Base-by-base conservation (phyloP, 2,329 filamentous ascomycete genomes). In the Hysterium pulicare region DNA sequence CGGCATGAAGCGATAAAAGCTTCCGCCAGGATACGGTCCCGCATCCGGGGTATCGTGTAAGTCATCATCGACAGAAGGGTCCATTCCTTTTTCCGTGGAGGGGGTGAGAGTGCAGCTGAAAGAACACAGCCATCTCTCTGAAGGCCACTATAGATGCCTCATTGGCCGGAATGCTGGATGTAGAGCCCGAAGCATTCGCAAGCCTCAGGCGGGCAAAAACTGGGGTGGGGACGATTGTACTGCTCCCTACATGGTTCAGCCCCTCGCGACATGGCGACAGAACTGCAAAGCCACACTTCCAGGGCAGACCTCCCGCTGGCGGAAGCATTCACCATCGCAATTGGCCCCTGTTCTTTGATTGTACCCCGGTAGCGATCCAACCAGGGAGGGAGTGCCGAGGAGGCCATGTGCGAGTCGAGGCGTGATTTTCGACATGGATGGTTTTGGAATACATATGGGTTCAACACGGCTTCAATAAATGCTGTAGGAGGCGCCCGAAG, bases 401-500 rank as follows among this genome's bases (percentile, higher is more conserved):
- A 40, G 50, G 55, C 51, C 53, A 11, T 20, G 24, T 37, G 60
- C 53, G n/a, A 58, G 46, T 50, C 40, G 42, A 46, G 38, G 49
- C 45, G 52, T 50, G 57, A 63, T 64, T 53, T 44, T 39, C 21
- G 55, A 48, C 55, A 55, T 48, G 58, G 54, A 55, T 58, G 38
- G 50, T 60, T 61, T 55, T 53, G 55, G 54, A 59, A 57, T 50
- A 48, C 41, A 28, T 13, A 28, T 7, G 24, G 24, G 46, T 47
- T 51, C 42, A 49, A 50, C 46, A 37, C 46, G 49, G 53, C 55
- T 55, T 58, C 58, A 59, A 58, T 63, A 54, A 47, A 48, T 43
- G 38, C 39, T 51, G 47, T 50, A 49, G 54, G 53, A 61, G 57
- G 57, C 57, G 58, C 50, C 58, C 57, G 55, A 61, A 58, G 53